phyloP scores from a whole-genome alignment of 495 filamentous ascomycete species.

The Hypoxylon perforatum region DNA sequence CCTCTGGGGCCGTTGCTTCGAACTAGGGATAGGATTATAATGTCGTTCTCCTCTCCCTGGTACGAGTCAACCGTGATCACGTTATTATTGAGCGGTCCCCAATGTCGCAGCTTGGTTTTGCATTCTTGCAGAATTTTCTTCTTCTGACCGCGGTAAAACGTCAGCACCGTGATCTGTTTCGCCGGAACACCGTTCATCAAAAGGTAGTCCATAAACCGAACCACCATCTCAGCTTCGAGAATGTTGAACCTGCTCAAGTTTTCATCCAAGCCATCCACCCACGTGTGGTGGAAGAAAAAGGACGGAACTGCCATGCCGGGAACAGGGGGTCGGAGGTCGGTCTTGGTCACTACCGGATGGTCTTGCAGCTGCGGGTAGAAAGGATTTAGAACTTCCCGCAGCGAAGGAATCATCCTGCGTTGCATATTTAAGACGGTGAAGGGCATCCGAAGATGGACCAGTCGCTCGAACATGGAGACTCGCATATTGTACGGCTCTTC shows the following conservation, averaged over 20 bases:
- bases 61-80: conserved; percentile 91
- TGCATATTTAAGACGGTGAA: conserved; percentile 73
- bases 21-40: conserved; percentile 86
- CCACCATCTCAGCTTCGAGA: conserved; percentile 82
- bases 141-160: conserved; percentile 90
- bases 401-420: conserved; percentile 77
- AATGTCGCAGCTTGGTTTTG: conserved; percentile 61
- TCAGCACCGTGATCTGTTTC: conserved; percentile 81
- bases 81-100: conserved; percentile 66
- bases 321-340: conserved; percentile 64
- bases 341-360: conserved; percentile 70
- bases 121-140: conserved; percentile 69
- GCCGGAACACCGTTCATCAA: conserved; percentile 69
- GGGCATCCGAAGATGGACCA: conserved; percentile 74
- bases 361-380: conserved; percentile 78
- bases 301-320: conserved; percentile 80
- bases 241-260: conserved; percentile 78
- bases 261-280: conserved; percentile 72
- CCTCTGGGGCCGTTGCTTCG: conserved; percentile 61
- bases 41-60: conserved; percentile 93
- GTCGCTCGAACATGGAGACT: conserved; percentile 66
- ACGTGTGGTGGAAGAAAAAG: conserved; percentile 78
- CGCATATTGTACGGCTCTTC: conserved; percentile 73
- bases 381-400: conserved; percentile 68
- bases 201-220: conserved; percentile 77